Evolutionary conservation across 768 basidiomycete species (phyloP), one percentile per base, ranked within the genome.

Genomic region (Suillus spraguei): DNA sequence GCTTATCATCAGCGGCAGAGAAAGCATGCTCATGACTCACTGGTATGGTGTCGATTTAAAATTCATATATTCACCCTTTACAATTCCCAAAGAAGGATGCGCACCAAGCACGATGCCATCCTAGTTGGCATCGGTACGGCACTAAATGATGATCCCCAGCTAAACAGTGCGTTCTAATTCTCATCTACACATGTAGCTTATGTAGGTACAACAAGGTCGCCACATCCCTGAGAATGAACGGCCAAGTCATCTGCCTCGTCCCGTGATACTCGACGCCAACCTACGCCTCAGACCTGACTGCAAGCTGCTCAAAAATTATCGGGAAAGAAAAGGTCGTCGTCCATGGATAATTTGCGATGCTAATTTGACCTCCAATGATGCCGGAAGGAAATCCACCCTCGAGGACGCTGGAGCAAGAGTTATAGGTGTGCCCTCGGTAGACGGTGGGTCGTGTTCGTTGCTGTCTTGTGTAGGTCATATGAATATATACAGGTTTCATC

Each of bases 11-110:
- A 95, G 94, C 67, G 93, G 97, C 8, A 77, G 80, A 53, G 92
- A 97, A 69, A 94, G 91, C 74, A 90, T 96, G 88, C 66, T 85
- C 47, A 94, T 99, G 90, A 99, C 97, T 13, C 97, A 99, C 75
- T 92, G 92, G 95, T 94, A 70, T 65, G 83, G 67, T 53, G 28
- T 32, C 20, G 46, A 11, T 63, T 24, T 38, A 28, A 39, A 32
- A 61, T 60, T 47, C 20, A 58, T 33, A 49, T 36, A n/a, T 42
- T 22, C n/a, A 41, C 20, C 49, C 59, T 60, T 56, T 52, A 68
- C 39, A 13, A 44, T 36, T 59, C 20, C 28, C 22, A 55, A 64
- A 55, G 58, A 66, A 97, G 95, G 88, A 87, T 99, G 86, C 82
- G 97, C 65, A 83, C 93, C 0, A 85, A 94, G 83, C 97, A 99